phyloP scores from a whole-genome alignment of 768 basidiomycete species.

The Boletus rubescentipes region DNA sequence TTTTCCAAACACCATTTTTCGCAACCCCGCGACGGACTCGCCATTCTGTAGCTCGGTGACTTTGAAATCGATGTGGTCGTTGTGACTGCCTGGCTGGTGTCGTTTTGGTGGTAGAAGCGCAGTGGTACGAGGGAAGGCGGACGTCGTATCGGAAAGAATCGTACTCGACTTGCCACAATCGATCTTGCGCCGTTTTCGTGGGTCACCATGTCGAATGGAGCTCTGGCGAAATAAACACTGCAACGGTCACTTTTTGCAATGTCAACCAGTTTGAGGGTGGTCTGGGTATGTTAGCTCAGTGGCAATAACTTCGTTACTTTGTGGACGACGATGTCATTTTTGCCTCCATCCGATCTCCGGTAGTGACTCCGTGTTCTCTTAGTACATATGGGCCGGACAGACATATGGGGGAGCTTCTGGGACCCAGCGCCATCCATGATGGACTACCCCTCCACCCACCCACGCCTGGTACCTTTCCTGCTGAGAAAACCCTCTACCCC shows the following conservation, averaged over 20 bases:
- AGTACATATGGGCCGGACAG: too few species aligned
- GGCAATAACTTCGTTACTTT: too few species aligned
- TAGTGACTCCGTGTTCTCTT: too few species aligned
- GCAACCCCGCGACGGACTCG: constrained; percentile 13
- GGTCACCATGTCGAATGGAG: too few species aligned
- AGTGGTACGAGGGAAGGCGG: background rate
- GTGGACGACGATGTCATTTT: too few species aligned
- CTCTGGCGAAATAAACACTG: too few species aligned
- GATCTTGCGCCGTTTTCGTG: too few species aligned
- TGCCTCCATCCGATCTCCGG: constrained; percentile 3
- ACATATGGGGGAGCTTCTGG: too few species aligned
- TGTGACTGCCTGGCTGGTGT: background rate
- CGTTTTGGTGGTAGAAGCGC: background rate
- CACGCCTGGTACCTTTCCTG: too few species aligned
- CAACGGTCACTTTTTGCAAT: constrained; percentile 56
- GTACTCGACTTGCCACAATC: too few species aligned
- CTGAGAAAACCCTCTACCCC: too few species aligned
- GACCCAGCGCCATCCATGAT: constrained; percentile 28
- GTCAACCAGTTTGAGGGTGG: constrained; percentile 60
- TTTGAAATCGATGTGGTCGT: constrained; percentile 9
- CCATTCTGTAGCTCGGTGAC: constrained; percentile 19
- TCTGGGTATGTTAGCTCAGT: too few species aligned
- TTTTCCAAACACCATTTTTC: constrained; percentile 54
- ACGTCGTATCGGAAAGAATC: background rate
- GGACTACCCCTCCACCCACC: constrained; percentile 18